Base-by-base conservation (phyloP, 768 basidiomycete genomes). In the Sutorius australiensis region DNA sequence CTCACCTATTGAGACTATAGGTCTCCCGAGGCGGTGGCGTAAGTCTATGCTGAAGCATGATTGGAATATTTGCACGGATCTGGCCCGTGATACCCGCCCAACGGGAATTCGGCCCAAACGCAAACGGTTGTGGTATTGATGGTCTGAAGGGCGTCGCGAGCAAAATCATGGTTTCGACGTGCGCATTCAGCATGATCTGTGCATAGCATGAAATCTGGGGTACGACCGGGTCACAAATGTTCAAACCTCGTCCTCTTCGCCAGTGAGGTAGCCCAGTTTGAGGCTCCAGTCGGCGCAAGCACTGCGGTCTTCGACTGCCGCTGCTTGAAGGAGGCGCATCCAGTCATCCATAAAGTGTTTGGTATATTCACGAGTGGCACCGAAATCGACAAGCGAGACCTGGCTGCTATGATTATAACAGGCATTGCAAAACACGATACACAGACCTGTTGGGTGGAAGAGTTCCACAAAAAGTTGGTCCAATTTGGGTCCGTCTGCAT, bases 401-500 rank as follows among this genome's bases (percentile, higher is more conserved):
- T 91, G 55, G 37, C 32, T 5, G 30, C 34, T 21, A 37, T 34
- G 33, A 56, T 6, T 48, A 12, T 11, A n/a, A 48, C 17, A 6
- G 6, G 3, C 11, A n/a, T n/a, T 5, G 33, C 16, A 46, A 33
- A 40, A 38, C 32, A 10, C 17, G 17, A 14, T n/a, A 16, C 39
- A 37, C 66, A 24, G 17, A 86, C 89, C 77, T 84, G 81, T 39
- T 79, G 76, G 1, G 83, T 83, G 3, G 72, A 54, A 0, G 76
- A 61, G 67, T 94, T 88, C 85, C 90, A 98, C 21, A 99, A 74
- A 73, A 99, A 98, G 69, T 98, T 98, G 9, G 92, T 89, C 90
- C 92, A 98, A 62, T 99, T 98, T 3, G 97, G 97, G 66, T 99
- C 95, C 0, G 95, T 99, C 69, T 98, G 97, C 97, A 99, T 98